These are phyloP conservation scores for Boletus edulis DNA, from an alignment of 768 basidiomycete species.

Conservation along the genomic window DNA sequence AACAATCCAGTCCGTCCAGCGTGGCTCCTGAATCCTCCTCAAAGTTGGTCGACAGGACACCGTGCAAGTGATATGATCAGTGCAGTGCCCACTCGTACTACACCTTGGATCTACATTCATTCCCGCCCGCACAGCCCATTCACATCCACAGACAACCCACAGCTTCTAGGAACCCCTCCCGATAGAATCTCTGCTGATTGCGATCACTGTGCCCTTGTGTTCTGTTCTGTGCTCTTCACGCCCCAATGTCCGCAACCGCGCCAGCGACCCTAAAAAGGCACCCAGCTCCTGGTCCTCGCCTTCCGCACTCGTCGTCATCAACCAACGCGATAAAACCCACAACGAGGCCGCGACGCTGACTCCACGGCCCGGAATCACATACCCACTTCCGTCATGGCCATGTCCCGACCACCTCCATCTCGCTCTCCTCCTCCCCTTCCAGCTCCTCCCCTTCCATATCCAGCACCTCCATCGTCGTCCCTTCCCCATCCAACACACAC, in stretches of 20 bases:
- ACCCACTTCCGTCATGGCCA: constrained; percentile 16
- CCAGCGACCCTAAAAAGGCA: constrained; percentile 34
- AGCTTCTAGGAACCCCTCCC: constrained; percentile 30
- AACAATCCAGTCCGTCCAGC: constrained; percentile 34
- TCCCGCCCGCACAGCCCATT: constrained; percentile 22
- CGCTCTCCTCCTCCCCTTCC: constrained; percentile 39
- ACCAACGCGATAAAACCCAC: constrained; percentile 15
- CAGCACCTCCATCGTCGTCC: constrained; percentile 64
- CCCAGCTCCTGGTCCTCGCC: constrained; percentile 22
- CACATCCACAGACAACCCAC: constrained; percentile 11
- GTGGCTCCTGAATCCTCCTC: constrained; percentile 15
- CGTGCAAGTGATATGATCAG: not conserved
- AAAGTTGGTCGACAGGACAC: not conserved
- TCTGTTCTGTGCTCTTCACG: constrained; percentile 31
- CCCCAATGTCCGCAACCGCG: constrained; percentile 40
- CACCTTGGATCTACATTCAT: constrained; percentile 34
- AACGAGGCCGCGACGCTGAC: constrained; percentile 28
- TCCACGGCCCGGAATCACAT: constrained; percentile 15
- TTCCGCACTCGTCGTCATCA: not conserved
- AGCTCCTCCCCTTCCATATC: constrained; percentile 69
- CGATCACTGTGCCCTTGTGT: constrained; percentile 17
- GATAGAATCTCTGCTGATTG: constrained; percentile 26
- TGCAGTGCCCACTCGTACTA: not conserved
- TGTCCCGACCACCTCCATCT: constrained; percentile 25
- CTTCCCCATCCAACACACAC: constrained; percentile 66